Evolutionary conservation across 2,329 filamentous ascomycete genomes (phyloP).

Genomic region (Cladosporium austrohemisphaericum): DNA sequence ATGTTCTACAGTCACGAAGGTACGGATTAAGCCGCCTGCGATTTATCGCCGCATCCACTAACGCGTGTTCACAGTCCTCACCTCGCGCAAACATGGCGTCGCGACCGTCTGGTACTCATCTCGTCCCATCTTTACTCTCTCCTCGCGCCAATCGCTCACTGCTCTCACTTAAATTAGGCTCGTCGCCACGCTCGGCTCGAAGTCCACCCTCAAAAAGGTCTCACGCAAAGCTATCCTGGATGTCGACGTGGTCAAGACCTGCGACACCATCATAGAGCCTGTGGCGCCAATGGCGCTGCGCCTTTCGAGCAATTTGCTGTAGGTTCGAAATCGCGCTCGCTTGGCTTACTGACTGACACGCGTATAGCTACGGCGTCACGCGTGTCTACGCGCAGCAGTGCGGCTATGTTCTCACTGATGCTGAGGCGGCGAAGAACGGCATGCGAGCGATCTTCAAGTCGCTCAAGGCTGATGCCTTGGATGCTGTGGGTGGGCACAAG

Average conservation of each 20-base stretch:
- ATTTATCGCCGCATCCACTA: slow-evolving; percentile 7
- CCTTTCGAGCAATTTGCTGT: slow-evolving; percentile 84
- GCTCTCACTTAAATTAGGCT: slow-evolving; percentile 62
- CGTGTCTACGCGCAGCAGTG: slow-evolving; percentile 86
- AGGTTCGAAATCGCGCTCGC: too few relatives aligned
- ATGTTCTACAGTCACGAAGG: slow-evolving; percentile 99
- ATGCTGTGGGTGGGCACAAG: slow-evolving; percentile 64
- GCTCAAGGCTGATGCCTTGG: slow-evolving; percentile 58
- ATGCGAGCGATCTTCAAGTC: slow-evolving; percentile 66
- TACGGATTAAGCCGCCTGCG: slow-evolving; percentile 42
- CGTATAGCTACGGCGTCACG: slow-evolving; percentile 66
- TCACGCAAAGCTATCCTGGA: slow-evolving; percentile 82
- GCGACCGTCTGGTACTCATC: slow-evolving; percentile 80
- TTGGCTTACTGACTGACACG: slow-evolving; percentile 17
- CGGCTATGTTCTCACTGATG: slow-evolving; percentile 76
- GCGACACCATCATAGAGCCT: slow-evolving; percentile 79
- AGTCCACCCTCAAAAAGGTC: slow-evolving; percentile 67
- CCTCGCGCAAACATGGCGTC: slow-evolving; percentile 81
- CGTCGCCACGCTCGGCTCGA: slow-evolving; percentile 79
- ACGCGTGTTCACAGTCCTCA: slow-evolving; percentile 58
- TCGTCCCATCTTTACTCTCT: neutral
- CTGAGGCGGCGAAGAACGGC: slow-evolving; percentile 67
- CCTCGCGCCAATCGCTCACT: neutral
- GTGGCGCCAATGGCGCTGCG: slow-evolving; percentile 85
- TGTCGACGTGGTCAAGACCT: slow-evolving; percentile 82